Percentiles rank a stretch among this genome's conserved stretches.
Evolutionary conservation across 1,284 basidiomycete species (phyloP).

Genomic region (Rhodotorula sp.): DNA sequence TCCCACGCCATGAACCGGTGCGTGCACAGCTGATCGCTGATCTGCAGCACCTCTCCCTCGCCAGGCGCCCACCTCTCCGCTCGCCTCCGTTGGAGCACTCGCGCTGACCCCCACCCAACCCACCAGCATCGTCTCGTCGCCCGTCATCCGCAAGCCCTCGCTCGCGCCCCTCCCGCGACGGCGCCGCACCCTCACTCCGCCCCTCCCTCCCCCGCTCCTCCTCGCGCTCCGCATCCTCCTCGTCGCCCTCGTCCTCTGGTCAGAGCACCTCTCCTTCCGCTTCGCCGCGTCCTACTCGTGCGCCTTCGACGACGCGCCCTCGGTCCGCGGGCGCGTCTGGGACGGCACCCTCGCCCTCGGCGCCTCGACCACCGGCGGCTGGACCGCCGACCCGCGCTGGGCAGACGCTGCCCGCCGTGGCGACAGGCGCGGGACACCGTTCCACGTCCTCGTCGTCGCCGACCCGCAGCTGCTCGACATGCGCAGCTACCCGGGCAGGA

Average conservation of each 20-base stretch:
- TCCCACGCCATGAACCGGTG: too few species aligned
- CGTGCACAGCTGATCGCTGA: too few species aligned
- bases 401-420: not conserved
- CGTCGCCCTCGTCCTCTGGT: conserved; percentile 31
- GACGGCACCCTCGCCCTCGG: not conserved
- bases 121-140: conserved; percentile 4
- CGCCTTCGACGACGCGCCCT: conserved; percentile 25
- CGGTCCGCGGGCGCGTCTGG: conserved; percentile 12
- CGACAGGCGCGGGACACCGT: conserved; percentile 49
- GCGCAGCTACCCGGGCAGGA: conserved; percentile 55
- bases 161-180: conserved; percentile 5
- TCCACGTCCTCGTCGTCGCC: conserved; percentile 66
- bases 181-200: conserved; percentile 2
- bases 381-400: conserved; percentile 6
- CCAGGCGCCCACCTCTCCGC: too few species aligned
- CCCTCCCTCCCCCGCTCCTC: conserved; percentile 3
- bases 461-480: conserved; percentile 64
- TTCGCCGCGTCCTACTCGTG: conserved; percentile 8
- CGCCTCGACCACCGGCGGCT: not conserved
- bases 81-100: too few species aligned
- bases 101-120: not conserved
- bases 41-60: too few species aligned
- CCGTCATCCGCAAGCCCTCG: conserved; percentile 5
- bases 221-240: conserved; percentile 12
- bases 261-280: conserved; percentile 27